Base-by-base conservation (phyloP, 768 basidiomycete species). In the Lactarius tabidus region DNA sequence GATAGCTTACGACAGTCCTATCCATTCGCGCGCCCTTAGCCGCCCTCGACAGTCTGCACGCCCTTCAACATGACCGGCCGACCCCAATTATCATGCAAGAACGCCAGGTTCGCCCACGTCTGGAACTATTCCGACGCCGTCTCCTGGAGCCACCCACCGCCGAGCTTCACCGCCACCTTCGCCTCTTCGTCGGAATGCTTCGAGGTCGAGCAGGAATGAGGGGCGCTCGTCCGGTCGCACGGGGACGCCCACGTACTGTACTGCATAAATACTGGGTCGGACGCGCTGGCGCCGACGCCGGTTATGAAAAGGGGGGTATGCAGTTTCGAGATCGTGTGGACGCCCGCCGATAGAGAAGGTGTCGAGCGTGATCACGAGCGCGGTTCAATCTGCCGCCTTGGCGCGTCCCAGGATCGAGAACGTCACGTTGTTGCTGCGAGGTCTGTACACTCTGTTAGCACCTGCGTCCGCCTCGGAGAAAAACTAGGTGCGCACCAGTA, bases 181-280 rank as follows among this genome's bases (percentile, higher is more conserved):
- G 76, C 76, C 59, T 78, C 75, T 65, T 74, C 72, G 69, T 91
- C 88, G 2, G 59, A 82, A 68, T 62, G 78, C 79, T 1, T 70
- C 73, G 1, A 84, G 76, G 48, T 86, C 81, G 70, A 90, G 85
- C 2, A 89, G 90, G 71, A 86, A 91, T n/a, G n/a, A 68, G 2
- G 83, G 73, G 29, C 71, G 77, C 69, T 79, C 72, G 54, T 80
- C 69, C 23, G 72, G 67, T 56, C 81, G 65, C 39, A 84, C 82
- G 64, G 84, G 74, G 35, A 79, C 78, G 51, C 79, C 79, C 66
- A 79, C n/a, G n/a, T n/a, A n/a, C n/a, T 77, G 38, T 79, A 78
- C 1, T 76, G 76, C 91, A 91, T 91, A 76, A 91, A 93, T 15
- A 83, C 88, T 0, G 91, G 91, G 71, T 93, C 91, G 0, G 88